Conservation (phyloP, 345 rosid species). For the Anacardium occidentale region DNA sequence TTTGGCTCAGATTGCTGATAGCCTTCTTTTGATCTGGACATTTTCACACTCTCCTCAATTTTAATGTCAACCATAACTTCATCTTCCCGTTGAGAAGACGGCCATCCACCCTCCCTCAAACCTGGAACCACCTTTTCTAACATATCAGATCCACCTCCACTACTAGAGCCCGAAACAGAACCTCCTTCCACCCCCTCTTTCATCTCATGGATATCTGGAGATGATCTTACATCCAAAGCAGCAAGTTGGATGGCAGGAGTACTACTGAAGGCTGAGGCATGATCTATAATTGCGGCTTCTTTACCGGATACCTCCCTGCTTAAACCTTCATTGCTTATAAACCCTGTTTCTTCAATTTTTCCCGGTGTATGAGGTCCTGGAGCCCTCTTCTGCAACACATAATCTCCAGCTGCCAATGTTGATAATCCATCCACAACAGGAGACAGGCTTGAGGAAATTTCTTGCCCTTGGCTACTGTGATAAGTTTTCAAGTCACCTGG, state of each 20-base stretch:
- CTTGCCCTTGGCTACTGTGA: constrained; percentile 42
- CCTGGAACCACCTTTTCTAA: constrained; percentile 25
- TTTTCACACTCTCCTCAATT: constrained; percentile 35
- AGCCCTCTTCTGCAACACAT: constrained; percentile 70
- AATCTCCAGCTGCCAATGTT: constrained; percentile 44
- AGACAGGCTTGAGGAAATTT: constrained; percentile 33
- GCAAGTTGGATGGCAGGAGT: constrained; percentile 2
- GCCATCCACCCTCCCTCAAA: constrained; percentile 20
- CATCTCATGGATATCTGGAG: constrained; percentile 29
- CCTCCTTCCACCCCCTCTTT: constrained; percentile 27
- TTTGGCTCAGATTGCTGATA: constrained; percentile 35
- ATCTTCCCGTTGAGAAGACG: constrained; percentile 29
- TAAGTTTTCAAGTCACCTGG: constrained; percentile 31
- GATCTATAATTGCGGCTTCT: constrained; percentile 25
- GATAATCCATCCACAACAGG: constrained; percentile 44
- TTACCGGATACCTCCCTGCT: constrained; percentile 36
- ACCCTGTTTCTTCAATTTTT: constrained; percentile 39
- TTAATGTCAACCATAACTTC: constrained; percentile 33
- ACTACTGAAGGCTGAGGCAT: constrained; percentile 18
- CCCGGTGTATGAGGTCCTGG: constrained; percentile 32
- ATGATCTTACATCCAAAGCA: constrained; percentile 29
- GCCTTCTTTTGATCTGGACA: constrained; percentile 34
- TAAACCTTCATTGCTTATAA: constrained; percentile 35
- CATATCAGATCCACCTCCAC: constrained; percentile 15
- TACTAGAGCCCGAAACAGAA: constrained; percentile 9